These are phyloP conservation scores for Sphaceloma murrayae DNA, from an alignment of 2,329 filamentous ascomycete species.

Conservation along the genomic window DNA sequence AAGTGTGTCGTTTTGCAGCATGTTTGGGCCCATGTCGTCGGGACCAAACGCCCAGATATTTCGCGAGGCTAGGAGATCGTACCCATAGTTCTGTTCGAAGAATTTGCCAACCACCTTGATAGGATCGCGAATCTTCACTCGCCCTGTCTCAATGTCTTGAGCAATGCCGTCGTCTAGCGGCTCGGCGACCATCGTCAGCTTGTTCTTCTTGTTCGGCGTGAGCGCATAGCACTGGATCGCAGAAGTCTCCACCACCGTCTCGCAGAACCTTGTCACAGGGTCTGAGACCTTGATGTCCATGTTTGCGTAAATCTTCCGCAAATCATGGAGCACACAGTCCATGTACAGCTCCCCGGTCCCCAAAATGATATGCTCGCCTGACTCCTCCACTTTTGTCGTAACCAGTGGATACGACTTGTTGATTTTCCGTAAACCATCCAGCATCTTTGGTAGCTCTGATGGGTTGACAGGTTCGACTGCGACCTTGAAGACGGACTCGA, in stretches of 20 bases:
- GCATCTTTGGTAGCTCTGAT: conserved; percentile 95
- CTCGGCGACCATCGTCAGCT: conserved; percentile 96
- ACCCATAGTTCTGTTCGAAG: conserved; percentile 94
- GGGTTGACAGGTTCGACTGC: conserved; percentile 97
- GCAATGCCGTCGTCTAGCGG: conserved; percentile 91
- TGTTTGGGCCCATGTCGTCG: conserved; percentile 88
- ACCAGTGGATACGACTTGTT: conserved; percentile 97
- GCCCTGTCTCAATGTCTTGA: conserved; percentile 83
- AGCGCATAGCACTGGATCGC: conserved; percentile 97
- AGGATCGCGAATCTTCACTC: conserved; percentile 84
- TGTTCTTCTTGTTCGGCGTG: conserved; percentile 99
- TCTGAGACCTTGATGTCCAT: conserved; percentile 99
- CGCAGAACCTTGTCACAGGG: conserved; percentile 92
- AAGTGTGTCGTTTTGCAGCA: conserved; percentile 91
- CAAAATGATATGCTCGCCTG: conserved; percentile 87
- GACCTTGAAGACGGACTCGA: conserved; percentile 94
- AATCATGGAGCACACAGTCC: conserved; percentile 94
- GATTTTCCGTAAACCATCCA: conserved; percentile 90
- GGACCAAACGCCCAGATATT: conserved; percentile 99
- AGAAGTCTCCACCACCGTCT: conserved; percentile 94
- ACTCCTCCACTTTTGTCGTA: conserved; percentile 95
- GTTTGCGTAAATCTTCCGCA: conserved; percentile 86
- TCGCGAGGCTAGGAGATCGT: conserved; percentile 85
- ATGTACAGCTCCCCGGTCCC: conserved; percentile 98
- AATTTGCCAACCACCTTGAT: conserved; percentile 90